Conservation (phyloP, 2,329 filamentous ascomycete species). For the Pyrenophora teres region DNA sequence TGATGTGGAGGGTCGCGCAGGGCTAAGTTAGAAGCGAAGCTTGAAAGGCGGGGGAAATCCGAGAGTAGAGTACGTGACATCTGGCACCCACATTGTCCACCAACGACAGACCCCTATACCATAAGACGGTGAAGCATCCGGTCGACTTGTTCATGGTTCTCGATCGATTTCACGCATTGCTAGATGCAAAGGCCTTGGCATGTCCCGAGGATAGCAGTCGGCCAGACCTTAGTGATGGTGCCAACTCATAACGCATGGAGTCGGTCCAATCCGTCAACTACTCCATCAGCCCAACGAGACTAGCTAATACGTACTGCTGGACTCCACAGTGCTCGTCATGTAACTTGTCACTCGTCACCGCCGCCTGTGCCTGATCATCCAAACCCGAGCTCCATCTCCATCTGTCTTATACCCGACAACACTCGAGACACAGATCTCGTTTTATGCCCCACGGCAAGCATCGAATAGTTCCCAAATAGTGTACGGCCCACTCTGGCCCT, state of each 20-base stretch:
- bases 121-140: conserved; percentile 4
- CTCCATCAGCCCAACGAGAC: conserved; percentile 41
- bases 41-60: conserved; percentile 6
- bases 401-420: conserved; percentile 27
- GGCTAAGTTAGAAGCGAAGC: conserved; percentile 1
- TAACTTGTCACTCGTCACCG: conserved; percentile 47
- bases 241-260: conserved; percentile 46
- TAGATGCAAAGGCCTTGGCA: conserved; percentile 14
- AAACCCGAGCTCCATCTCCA: conserved; percentile 27
- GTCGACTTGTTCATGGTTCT: not conserved
- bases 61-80: not conserved
- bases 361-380: conserved; percentile 39
- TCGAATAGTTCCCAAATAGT: conserved; percentile 10
- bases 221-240: conserved; percentile 39
- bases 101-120: not conserved
- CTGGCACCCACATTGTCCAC: conserved; percentile 1
- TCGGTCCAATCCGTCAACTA: conserved; percentile 35
- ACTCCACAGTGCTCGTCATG: conserved; percentile 41
- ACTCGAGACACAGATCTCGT: conserved; percentile 17
- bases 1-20: conserved; percentile 5
- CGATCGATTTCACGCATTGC: conserved; percentile 7
- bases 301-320: conserved; percentile 35
- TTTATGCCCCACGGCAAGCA: conserved; percentile 14
- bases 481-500: conserved; percentile 20
- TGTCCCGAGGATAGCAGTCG: conserved; percentile 20